phyloP scores from a whole-genome alignment of 2,329 filamentous ascomycete genomes.

The Trichoderma sp. region DNA sequence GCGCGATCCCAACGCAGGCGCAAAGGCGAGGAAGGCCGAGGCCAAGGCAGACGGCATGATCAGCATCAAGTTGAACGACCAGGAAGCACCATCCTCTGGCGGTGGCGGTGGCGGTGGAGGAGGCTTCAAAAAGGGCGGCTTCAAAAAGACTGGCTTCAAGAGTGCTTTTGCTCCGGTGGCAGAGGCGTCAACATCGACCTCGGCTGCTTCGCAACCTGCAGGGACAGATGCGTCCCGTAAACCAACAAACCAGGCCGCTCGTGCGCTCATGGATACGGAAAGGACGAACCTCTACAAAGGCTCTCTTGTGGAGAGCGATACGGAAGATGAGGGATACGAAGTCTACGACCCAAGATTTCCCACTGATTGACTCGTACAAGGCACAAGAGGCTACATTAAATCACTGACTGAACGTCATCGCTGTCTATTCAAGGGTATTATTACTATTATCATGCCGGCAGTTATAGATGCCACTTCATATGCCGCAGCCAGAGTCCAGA shows the following conservation, averaged over 20 bases:
- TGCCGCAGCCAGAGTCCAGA: not conserved
- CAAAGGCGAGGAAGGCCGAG: conserved; percentile 66
- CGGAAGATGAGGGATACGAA: conserved; percentile 69
- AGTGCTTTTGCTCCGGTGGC: conserved; percentile 65
- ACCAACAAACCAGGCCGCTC: conserved; percentile 24
- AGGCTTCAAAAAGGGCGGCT: conserved; percentile 78
- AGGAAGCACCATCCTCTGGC: conserved; percentile 29
- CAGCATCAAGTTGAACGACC: conserved; percentile 59
- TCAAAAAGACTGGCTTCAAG: conserved; percentile 83
- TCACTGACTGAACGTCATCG: not conserved
- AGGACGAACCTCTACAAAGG: conserved; percentile 34
- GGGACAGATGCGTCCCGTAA: not conserved
- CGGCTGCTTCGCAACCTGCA: conserved; percentile 1
- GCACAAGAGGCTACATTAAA: not conserved
- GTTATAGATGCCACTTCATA: not conserved
- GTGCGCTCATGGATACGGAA: conserved; percentile 30
- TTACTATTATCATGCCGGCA: not conserved
- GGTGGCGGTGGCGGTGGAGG: conserved; percentile 47
- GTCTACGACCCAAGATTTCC: conserved; percentile 62
- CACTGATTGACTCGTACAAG: conserved; percentile 51
- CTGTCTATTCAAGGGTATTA: not conserved
- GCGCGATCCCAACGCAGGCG: conserved; percentile 64
- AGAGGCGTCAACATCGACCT: conserved; percentile 31
- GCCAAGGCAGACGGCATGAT: conserved; percentile 68
- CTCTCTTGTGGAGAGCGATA: conserved; percentile 54